Percentiles rank a stretch among this genome's conserved stretches.
phyloP scores from a whole-genome alignment of 805 yeast genomes.

The Kuraishia cidri region DNA sequence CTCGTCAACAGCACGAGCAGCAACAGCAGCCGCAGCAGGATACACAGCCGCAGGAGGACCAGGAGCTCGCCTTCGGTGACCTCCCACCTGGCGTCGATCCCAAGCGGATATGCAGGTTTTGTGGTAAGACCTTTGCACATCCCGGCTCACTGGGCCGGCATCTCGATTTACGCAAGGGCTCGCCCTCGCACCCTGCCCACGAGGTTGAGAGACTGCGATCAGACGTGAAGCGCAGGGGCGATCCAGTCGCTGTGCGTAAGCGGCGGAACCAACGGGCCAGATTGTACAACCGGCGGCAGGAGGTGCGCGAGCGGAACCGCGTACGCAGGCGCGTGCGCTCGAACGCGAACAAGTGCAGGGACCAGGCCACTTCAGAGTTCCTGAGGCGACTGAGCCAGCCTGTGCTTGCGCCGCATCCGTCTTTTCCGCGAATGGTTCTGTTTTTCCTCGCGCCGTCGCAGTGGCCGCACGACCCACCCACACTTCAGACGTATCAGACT shows the following conservation, averaged over 20 bases:
- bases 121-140: slow-evolving; percentile 43
- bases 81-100: slow-evolving; percentile 13
- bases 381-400: slow-evolving; percentile 27
- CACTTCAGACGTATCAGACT: slow-evolving; percentile 29
- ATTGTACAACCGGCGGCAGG: slow-evolving; percentile 34
- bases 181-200: slow-evolving; percentile 38
- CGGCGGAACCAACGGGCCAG: slow-evolving; percentile 30
- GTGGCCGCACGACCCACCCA: slow-evolving; percentile 50
- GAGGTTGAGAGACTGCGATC: slow-evolving; percentile 35
- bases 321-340: slow-evolving; percentile 35
- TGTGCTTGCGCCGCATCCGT: slow-evolving; percentile 28
- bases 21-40: not conserved
- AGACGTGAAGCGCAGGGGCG: slow-evolving; percentile 43
- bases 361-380: slow-evolving; percentile 23
- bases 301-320: slow-evolving; percentile 36
- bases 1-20: no score
- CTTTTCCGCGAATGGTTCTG: slow-evolving; percentile 39
- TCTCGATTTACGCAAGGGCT: slow-evolving; percentile 46
- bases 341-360: slow-evolving; percentile 28
- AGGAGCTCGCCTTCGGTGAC: not conserved
- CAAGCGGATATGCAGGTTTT: slow-evolving; percentile 37
- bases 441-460: slow-evolving; percentile 31
- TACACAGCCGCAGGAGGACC: not conserved
- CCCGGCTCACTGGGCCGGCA: slow-evolving; percentile 56
- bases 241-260: slow-evolving; percentile 27